These are phyloP conservation scores for Aspergillus viridinutans DNA, from an alignment of 2,329 filamentous ascomycete species.

Conservation along the genomic window DNA sequence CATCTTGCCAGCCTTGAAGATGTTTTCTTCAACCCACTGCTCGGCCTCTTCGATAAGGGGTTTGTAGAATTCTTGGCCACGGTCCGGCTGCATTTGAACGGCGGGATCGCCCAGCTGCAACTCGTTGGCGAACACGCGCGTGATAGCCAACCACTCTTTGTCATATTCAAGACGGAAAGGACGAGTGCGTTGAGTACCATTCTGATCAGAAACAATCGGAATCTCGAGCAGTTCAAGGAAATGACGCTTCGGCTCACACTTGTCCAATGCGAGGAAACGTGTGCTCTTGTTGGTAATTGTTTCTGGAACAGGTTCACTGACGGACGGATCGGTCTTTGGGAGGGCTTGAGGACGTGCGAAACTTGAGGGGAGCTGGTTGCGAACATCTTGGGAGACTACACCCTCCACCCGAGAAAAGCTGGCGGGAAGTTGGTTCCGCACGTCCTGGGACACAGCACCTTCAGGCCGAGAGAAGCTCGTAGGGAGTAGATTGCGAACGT, in stretches of 20 bases:
- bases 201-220: constrained; percentile 41
- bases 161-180: constrained; percentile 73
- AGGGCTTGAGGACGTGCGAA: constrained; percentile 52
- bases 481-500: neutral
- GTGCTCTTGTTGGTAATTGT: constrained; percentile 75
- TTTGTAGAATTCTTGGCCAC: constrained; percentile 65
- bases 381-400: constrained; percentile 59
- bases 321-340: constrained; percentile 30
- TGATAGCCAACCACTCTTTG: constrained; percentile 92
- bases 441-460: constrained; percentile 52
- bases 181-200: constrained; percentile 21
- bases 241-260: constrained; percentile 73
- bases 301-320: constrained; percentile 62
- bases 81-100: constrained; percentile 53
- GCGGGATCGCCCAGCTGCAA: constrained; percentile 60
- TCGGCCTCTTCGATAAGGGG: constrained; percentile 65
- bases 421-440: constrained; percentile 71
- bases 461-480: neutral
- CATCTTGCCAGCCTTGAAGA: constrained; percentile 61
- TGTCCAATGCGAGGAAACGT: constrained; percentile 85
- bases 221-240: constrained; percentile 78
- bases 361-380: constrained; percentile 70
- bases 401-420: constrained; percentile 45
- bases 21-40: constrained; percentile 74
- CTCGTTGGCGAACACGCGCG: constrained; percentile 68